Evolutionary conservation across 1,284 basidiomycete genomes (phyloP).

Genomic region (Fomitopsis palustris): DNA sequence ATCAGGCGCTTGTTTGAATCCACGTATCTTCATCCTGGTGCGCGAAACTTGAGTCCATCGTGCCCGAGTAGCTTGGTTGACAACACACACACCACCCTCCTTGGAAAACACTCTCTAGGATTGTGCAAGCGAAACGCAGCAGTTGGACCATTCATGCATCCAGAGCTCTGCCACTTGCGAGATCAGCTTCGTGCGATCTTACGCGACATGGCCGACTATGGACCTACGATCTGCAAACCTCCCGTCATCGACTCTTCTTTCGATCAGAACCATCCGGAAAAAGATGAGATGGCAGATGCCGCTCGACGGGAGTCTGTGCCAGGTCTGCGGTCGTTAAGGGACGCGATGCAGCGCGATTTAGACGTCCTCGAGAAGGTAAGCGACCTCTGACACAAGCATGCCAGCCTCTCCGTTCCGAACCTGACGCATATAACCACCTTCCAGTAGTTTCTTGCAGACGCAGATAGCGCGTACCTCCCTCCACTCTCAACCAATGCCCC

Average conservation of each 20-base stretch:
- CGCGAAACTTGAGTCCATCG: too few species aligned
- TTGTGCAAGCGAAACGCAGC: too few species aligned
- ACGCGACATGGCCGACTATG: constrained; percentile 42
- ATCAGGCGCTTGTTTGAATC: too few species aligned
- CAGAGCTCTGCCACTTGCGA: constrained; percentile 36
- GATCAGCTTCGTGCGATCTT: constrained; percentile 36
- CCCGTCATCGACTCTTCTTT: constrained; percentile 57
- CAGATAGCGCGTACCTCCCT: constrained; percentile 37
- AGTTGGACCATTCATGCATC: constrained; percentile 21
- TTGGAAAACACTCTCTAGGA: too few species aligned
- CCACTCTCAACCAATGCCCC: constrained; percentile 70
- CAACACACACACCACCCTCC: too few species aligned
- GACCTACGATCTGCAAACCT: constrained; percentile 38
- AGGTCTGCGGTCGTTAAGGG: constrained; percentile 49
- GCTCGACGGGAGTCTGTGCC: constrained; percentile 43
- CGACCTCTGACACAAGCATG: background rate
- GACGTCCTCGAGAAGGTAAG: constrained; percentile 53
- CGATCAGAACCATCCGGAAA: constrained; percentile 21
- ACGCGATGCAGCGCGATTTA: constrained; percentile 41
- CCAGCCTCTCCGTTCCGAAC: background rate
- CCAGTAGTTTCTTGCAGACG: constrained; percentile 61
- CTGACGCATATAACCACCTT: constrained; percentile 8
- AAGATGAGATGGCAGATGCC: constrained; percentile 32
- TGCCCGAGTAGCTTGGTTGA: too few species aligned
- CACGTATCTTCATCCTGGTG: too few species aligned